Conservation (phyloP, 2,329 filamentous ascomycete genomes). For the Pseudocercospora cruenta region DNA sequence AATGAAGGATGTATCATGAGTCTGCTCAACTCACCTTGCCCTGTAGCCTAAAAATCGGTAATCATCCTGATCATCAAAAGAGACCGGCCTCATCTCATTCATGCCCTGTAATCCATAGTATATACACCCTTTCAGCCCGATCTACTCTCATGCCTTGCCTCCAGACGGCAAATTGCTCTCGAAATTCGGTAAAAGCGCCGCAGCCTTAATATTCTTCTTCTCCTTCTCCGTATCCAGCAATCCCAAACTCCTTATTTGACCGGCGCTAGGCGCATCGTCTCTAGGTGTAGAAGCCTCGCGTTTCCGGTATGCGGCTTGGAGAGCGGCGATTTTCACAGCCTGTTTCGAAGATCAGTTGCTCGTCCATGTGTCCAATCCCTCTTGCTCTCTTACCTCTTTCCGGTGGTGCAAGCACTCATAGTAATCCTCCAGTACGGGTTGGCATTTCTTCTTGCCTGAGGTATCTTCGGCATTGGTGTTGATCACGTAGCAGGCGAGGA, state of each 20-base stretch:
- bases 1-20: constrained; percentile 17
- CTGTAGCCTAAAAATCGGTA: not conserved
- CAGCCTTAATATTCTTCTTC: constrained; percentile 50
- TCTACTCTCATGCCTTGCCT: constrained; percentile 11
- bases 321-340: constrained; percentile 75
- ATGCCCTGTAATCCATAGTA: not conserved
- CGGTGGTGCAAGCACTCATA: constrained; percentile 98
- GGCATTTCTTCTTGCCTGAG: constrained; percentile 84
- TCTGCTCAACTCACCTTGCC: not conserved
- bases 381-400: constrained; percentile 76
- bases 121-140: not conserved
- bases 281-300: constrained; percentile 73
- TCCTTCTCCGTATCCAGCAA: constrained; percentile 78
- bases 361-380: not conserved
- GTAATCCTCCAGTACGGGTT: constrained; percentile 87
- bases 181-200: constrained; percentile 45
- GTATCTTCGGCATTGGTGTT: constrained; percentile 81
- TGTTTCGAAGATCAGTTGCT: constrained; percentile 42
- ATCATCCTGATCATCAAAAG: not conserved
- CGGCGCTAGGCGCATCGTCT: constrained; percentile 79
- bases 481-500: constrained; percentile 96
- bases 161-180: constrained; percentile 31
- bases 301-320: constrained; percentile 86
- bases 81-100: not conserved
- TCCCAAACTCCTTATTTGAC: constrained; percentile 85